These are phyloP conservation scores for Taphrina sp. DNA, from an alignment of 1,139 yeast genomes.

Conservation along the genomic window DNA sequence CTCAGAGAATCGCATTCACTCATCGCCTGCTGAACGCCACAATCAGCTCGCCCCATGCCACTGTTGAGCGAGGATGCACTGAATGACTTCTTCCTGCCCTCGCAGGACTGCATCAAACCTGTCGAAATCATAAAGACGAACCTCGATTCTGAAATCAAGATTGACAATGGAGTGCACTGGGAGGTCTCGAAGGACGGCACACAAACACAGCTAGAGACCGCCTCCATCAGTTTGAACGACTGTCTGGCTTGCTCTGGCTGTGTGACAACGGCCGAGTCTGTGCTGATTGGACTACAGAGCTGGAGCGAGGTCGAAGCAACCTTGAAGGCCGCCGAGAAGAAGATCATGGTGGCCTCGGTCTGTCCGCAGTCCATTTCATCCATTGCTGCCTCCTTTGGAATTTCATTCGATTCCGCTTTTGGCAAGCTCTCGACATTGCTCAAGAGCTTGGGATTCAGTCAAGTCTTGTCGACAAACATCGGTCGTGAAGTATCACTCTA, in stretches of 20 bases:
- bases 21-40: too few species aligned
- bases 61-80: conserved; percentile 41
- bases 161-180: conserved; percentile 65
- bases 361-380: conserved; percentile 87
- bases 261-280: conserved; percentile 93
- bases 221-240: conserved; percentile 85
- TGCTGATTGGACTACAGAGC: conserved; percentile 84
- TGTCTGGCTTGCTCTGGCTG: conserved; percentile 98
- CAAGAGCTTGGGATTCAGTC: conserved; percentile 62
- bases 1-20: too few species aligned
- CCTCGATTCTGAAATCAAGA: conserved; percentile 59
- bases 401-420: conserved; percentile 61
- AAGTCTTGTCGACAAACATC: conserved; percentile 78
- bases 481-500: conserved; percentile 72
- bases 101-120: conserved; percentile 91
- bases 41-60: too few species aligned
- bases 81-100: conserved; percentile 92
- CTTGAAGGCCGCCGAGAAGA: conserved; percentile 35
- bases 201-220: conserved; percentile 60
- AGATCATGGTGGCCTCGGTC: conserved; percentile 68
- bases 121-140: conserved; percentile 43
- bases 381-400: conserved; percentile 63
- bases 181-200: conserved; percentile 49
- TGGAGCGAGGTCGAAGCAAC: conserved; percentile 72
- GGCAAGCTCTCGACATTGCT: conserved; percentile 59